Conservation (phyloP, 768 basidiomycete genomes). For the Austroboletus eburneus region DNA sequence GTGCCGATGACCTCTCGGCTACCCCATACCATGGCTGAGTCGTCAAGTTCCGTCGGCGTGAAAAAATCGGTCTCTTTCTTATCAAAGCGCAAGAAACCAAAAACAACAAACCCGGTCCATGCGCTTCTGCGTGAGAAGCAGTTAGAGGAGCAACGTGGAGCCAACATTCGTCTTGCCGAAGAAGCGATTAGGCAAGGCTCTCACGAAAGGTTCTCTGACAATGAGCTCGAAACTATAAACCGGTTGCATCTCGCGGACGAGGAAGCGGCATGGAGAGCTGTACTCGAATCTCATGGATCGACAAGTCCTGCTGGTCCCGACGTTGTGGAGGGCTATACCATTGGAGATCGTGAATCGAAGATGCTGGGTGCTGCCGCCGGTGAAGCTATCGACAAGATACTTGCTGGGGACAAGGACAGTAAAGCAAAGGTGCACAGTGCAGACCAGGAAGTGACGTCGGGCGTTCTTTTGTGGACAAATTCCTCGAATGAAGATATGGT, state of each 20-base stretch:
- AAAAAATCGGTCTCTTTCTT: background rate
- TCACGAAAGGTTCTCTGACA: conserved; percentile 18
- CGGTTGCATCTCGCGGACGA: conserved; percentile 32
- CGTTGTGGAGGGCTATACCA: conserved; percentile 28
- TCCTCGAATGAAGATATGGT: conserved; percentile 19
- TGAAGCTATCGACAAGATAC: conserved; percentile 42
- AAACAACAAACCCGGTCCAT: conserved; percentile 47
- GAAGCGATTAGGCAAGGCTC: conserved; percentile 32
- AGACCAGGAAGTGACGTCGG: conserved; percentile 16
- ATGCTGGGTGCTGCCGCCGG: conserved; percentile 32
- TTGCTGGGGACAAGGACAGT: conserved; percentile 38
- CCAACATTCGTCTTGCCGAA: conserved; percentile 46
- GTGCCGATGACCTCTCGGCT: conserved; percentile 4
- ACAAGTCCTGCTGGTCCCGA: conserved; percentile 9
- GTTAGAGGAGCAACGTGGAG: conserved; percentile 26
- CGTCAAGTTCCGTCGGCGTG: conserved; percentile 1
- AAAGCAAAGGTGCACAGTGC: conserved; percentile 25
- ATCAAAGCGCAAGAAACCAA: conserved; percentile 17
- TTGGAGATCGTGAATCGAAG: conserved; percentile 34
- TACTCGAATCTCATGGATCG: conserved; percentile 23
- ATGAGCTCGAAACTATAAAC: conserved; percentile 20
- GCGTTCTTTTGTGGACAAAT: conserved; percentile 32
- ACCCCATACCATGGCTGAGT: conserved; percentile 10
- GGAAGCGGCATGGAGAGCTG: conserved; percentile 36
- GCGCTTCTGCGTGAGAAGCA: conserved; percentile 53